Base-by-base conservation (phyloP, 2,329 filamentous ascomycete species). In the Cercospora janseana region DNA sequence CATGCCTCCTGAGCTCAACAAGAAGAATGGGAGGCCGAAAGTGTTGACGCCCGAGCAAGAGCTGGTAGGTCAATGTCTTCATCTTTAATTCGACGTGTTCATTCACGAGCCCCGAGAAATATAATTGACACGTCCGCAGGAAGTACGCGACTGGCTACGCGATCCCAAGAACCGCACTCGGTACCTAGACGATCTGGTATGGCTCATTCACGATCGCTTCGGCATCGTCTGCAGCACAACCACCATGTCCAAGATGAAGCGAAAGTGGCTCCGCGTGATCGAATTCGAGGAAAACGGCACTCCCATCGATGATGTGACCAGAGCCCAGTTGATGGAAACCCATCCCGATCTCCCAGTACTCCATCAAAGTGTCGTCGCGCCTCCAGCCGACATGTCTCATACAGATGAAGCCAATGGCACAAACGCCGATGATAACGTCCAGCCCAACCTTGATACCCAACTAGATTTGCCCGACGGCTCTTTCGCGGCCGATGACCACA, bases 231-330 rank as follows among this genome's bases (percentile, higher is more conserved):
- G 63, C 54, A 62, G 59, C 46, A 66, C 63, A 7, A 66, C 63
- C 2, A 67, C 64, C n/a, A 65, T 65, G 63, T 65, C 61, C 20
- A 67, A 66, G 53, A 59, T 67, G 56, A 64, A 65, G 54, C 62
- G 63, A 5, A 67, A 67, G 47, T 67, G 64, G 64, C 43, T 65
- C 10, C 57, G 55, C 27, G 64, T 66, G 5, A 65, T 67, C 32
- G 63, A 67, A 29, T 59, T 52, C 40, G 63, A 66, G 38, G 64
- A 66, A 31, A 56, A 47, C 18, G 64, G 63, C 46, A 57, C 57
- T 10, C 60, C 60, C 4, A 56, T 66, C 12, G 64, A 66, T 42
- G 54, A 62, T 10, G 16, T 43, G 9, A 64, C 58, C 6, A 54
- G 59, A 4, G 29, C 27, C 4, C 56, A 56, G 18, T 49, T 64